Conservation (phyloP, 2,329 filamentous ascomycete species). For the Ampelomyces quisqualis region DNA sequence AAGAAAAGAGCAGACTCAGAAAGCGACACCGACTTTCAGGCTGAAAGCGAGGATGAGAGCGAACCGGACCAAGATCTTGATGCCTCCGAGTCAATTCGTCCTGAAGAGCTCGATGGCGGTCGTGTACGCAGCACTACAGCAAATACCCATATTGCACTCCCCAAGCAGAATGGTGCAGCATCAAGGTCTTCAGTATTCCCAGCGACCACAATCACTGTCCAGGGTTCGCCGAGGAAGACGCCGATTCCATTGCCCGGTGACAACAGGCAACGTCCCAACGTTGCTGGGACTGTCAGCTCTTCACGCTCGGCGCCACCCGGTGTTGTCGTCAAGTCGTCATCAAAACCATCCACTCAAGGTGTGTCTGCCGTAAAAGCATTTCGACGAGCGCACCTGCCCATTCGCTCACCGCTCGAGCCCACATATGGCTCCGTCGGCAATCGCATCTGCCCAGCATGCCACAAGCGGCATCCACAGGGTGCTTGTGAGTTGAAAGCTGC, state of each 20-base stretch:
- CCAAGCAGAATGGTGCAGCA: slow-evolving; percentile 25
- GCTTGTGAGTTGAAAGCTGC: slow-evolving; percentile 61
- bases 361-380: slow-evolving; percentile 36
- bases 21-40: slow-evolving; percentile 55
- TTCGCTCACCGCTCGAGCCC: slow-evolving; percentile 31
- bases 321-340: background rate
- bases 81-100: slow-evolving; percentile 7
- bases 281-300: background rate
- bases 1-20: slow-evolving; percentile 42
- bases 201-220: slow-evolving; percentile 3
- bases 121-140: slow-evolving; percentile 9
- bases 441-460: slow-evolving; percentile 56
- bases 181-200: no score
- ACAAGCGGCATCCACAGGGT: slow-evolving; percentile 56
- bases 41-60: slow-evolving; percentile 34
- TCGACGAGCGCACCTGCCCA: slow-evolving; percentile 29
- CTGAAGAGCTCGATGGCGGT: slow-evolving; percentile 7
- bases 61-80: slow-evolving; percentile 14
- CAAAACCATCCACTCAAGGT: slow-evolving; percentile 13
- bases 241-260: background rate
- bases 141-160: slow-evolving; percentile 11
- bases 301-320: background rate
- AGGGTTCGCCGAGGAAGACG: slow-evolving; percentile 1
- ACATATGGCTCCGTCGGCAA: slow-evolving; percentile 18
- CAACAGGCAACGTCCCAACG: background rate